A percentile compares a stretch with the other conserved stretches of the same genome.
Evolutionary conservation across 805 yeast genomes (phyloP).

Genomic region (Cyberlindnera veronae): DNA sequence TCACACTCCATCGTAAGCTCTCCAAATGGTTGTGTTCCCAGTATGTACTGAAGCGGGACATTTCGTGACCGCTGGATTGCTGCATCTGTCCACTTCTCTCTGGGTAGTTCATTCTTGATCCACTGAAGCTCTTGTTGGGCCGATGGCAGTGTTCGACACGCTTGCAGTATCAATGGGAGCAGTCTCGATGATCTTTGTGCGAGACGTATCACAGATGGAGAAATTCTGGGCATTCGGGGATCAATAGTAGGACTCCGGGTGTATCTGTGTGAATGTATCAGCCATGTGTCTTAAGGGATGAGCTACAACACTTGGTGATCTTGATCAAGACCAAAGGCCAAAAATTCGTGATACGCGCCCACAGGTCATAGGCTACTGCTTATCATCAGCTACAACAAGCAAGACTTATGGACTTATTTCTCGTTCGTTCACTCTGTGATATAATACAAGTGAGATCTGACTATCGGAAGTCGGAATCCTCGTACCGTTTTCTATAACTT

Average conservation of each 20-base stretch:
- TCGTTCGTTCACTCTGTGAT: no score
- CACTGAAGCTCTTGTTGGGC: conserved; percentile 62
- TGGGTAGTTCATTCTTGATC: conserved; percentile 58
- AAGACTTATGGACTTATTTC: no score
- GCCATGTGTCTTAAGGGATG: no score
- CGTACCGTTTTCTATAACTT: conserved; percentile 44
- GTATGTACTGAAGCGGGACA: conserved; percentile 79
- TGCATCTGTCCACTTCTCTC: conserved; percentile 46
- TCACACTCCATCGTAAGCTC: conserved; percentile 54
- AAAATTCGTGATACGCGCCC: no score
- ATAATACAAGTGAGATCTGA: background rate
- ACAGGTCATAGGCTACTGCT: no score
- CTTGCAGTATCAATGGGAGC: conserved; percentile 17
- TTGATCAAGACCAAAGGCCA: no score
- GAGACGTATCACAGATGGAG: conserved; percentile 11
- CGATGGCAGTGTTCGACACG: conserved; percentile 23
- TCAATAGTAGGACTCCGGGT: background rate
- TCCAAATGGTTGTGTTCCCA: conserved; percentile 89
- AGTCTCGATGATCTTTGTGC: conserved; percentile 13
- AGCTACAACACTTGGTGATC: no score
- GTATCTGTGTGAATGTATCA: no score
- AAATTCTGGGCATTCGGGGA: conserved; percentile 18
- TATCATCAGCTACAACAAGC: no score
- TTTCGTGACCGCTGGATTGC: conserved; percentile 46
- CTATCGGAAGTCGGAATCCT: conserved; percentile 36